A percentile compares a stretch with the other conserved stretches of the same genome.
Evolutionary conservation across 2,329 filamentous ascomycete species (phyloP).

Genomic region (Aspergillus jensenii): DNA sequence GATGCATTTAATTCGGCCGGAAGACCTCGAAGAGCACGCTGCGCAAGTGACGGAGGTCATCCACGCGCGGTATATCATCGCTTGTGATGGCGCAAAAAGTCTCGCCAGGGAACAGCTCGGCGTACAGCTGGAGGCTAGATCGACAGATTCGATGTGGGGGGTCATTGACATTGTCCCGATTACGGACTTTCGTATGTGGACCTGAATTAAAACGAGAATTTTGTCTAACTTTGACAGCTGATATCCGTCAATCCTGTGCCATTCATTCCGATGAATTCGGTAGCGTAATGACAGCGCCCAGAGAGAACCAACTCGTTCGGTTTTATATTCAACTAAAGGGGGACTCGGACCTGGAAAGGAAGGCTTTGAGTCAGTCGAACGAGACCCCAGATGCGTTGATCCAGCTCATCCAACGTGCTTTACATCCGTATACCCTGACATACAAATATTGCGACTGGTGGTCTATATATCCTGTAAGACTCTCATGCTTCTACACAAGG

Average conservation of each 20-base stretch:
- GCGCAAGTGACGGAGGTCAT: conserved; percentile 33
- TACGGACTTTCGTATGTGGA: conserved; percentile 32
- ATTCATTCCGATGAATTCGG: conserved; percentile 13
- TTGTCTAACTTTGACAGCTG: conserved; percentile 10
- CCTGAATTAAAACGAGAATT: not conserved
- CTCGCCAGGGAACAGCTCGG: conserved; percentile 63
- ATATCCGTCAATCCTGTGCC: conserved; percentile 18
- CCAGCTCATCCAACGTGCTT: conserved; percentile 2
- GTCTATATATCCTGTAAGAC: conserved; percentile 17
- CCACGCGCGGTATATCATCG: conserved; percentile 64
- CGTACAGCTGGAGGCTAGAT: conserved; percentile 57
- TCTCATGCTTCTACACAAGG: too few species aligned
- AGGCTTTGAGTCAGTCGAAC: not conserved
- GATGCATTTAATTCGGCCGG: not conserved
- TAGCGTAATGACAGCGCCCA: conserved; percentile 17
- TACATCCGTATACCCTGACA: conserved; percentile 13
- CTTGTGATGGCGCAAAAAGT: conserved; percentile 67
- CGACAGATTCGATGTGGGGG: conserved; percentile 47
- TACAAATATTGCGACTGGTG: conserved; percentile 20
- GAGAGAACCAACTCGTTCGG: conserved; percentile 18
- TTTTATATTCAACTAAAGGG: conserved; percentile 16
- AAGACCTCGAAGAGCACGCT: not conserved
- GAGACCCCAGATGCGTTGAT: conserved; percentile 8
- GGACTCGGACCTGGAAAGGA: not conserved
- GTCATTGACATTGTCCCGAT: conserved; percentile 54